Base-by-base conservation (phyloP, 148 eudicot genomes). In the Rhododendron vialii region DNA sequence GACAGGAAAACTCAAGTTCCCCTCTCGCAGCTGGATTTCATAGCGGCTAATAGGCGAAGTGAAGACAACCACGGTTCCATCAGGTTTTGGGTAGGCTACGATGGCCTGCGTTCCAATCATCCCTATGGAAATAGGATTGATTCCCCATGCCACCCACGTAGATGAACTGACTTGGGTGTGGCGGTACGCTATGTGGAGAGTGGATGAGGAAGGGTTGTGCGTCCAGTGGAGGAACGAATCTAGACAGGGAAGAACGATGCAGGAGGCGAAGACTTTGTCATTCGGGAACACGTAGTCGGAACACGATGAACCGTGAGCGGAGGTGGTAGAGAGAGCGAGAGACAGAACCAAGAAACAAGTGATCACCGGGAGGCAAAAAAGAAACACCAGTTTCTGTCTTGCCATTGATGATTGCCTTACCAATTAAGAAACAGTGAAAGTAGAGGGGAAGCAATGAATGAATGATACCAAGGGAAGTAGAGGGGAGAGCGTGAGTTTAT, bases 181-280 rank as follows among this genome's bases (percentile, higher is more conserved):
- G 0, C 84, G 81, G 86, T 82, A 89, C 45, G 91, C 91, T 51
- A 89, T 57, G 6, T 79, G 85, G 24, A 88, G 82, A 8, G 84
- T 87, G 55, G 79, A 69, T 36, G 91, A 71, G 43, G 89, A 51
- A 7, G 86, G 83, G 82, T 76, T 14, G 84, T 87, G 78, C 15
- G 85, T 87, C 89, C 89, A 89, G 84, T 87, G 87, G 53, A 89
- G 87, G 61, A 35, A 87, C 67, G 89, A 85, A 61, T 81, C 33
- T 41, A 87, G 81, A 3, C 41, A 65, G 0, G 89, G 85, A 24
- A 89, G 87, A 43, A 35, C 63, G 12, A 22, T n/a, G 79, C 91
- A 89, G 2, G 87, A 24, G 17, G 81, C 28, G 67, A 79, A 89
- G 26, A 5, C n/a, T 36, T 65, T 80, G 74, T 84, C 80, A 45